Conservation (phyloP, 2,329 filamentous ascomycete genomes). For the Taxawa tesnikishii region DNA sequence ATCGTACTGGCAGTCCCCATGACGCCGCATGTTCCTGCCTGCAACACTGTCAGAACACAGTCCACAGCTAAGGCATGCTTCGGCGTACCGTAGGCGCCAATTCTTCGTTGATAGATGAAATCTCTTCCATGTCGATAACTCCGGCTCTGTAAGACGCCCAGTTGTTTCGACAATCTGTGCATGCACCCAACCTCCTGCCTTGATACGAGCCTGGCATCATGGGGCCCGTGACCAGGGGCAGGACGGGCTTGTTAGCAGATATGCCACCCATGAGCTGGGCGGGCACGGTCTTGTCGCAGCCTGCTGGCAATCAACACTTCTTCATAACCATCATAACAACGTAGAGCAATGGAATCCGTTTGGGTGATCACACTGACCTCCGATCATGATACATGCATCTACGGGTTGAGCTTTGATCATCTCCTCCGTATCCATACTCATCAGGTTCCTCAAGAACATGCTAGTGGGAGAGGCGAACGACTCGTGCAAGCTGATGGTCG, state of each 20-base stretch:
- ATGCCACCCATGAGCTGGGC: conserved; percentile 67
- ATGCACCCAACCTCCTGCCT: conserved; percentile 55
- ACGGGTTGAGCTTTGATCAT: conserved; percentile 63
- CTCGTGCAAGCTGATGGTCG: conserved; percentile 61
- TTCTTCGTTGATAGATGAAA: conserved; percentile 58
- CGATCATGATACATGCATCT: conserved; percentile 56
- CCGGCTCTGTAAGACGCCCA: conserved; percentile 59
- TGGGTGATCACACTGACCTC: conserved; percentile 30
- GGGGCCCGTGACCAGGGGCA: conserved; percentile 58
- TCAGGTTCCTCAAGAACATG: conserved; percentile 63
- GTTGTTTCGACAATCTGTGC: conserved; percentile 62
- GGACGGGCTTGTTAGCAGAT: conserved; percentile 58
- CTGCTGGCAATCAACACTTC: too few species aligned
- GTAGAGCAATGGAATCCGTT: not conserved
- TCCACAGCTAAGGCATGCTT: conserved; percentile 11
- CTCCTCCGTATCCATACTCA: conserved; percentile 72
- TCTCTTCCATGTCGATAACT: conserved; percentile 58
- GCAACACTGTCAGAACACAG: not conserved
- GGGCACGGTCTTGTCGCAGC: conserved; percentile 63
- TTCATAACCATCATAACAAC: conserved; percentile 15
- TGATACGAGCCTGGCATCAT: conserved; percentile 63
- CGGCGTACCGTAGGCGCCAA: conserved; percentile 59
- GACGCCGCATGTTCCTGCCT: conserved; percentile 42
- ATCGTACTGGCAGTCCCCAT: conserved; percentile 48
- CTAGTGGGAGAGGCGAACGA: conserved; percentile 58